Base-by-base conservation (phyloP, 768 basidiomycete genomes). In the Megacollybia marginata region DNA sequence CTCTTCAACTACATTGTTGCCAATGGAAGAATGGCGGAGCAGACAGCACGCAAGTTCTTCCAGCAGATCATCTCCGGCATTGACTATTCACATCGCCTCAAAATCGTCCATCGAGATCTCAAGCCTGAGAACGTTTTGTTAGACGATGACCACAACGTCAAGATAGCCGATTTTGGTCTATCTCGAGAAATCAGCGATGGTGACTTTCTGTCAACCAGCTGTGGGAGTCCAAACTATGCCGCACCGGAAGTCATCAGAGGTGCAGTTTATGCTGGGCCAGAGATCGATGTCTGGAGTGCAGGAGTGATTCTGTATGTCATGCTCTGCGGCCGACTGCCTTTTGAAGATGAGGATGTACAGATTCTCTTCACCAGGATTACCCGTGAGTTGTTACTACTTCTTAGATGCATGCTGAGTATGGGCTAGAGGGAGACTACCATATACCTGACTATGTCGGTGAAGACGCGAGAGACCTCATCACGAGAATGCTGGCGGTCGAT, bases 281-380 rank as follows among this genome's bases (percentile, higher is more conserved):
- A 98, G 68, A 96, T 98, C 59, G 96, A 99, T 55, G 92, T 98
- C 10, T 99, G 96, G 96, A 92, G 90, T 57, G 90, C 90, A 49
- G 96, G 96, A 0, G 95, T 99, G n/a, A 98, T 99, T 56, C 78
- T 99, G 47, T 97, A 94, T 68, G 96, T 98, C 50, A 93, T 99
- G 85, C 78, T 99, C 5, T 94, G 90, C 60, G 96, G 95, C 5
- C 74, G 88, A 44, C 76, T 99, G 31, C 96, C 96, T 1, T 99
- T 99, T 62, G 96, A 98, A 69, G 94, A 98, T 66, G 92, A 96
- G 42, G 89, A 96, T 61, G 92, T 98, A 38, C 90, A 92, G 45
- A 75, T 80, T 1, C 68, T 99, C 10, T 98, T 98, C 70, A 84
- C 87, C 49, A 97, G 97, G 70, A 98, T 99, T 59, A 88, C 86